Base-by-base conservation (phyloP, 2,329 filamentous ascomycete species). In the Alternaria arbusti region DNA sequence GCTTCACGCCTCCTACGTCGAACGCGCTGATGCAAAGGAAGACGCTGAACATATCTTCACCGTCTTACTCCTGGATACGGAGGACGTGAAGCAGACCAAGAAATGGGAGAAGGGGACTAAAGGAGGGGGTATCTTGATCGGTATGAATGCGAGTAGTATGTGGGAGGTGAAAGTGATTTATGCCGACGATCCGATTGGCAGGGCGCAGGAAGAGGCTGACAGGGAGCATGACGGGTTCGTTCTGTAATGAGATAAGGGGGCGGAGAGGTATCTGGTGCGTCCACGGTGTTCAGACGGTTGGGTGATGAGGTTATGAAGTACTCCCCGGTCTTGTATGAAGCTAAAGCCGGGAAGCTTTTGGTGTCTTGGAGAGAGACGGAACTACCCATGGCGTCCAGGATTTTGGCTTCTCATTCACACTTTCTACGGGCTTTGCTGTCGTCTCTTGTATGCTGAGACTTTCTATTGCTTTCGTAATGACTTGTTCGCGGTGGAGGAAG, bases 161-260 rank as follows among this genome's bases (percentile, higher is more conserved):
- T 74, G 71, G 71, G 69, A 71, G 60, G 69, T 71, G 7, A 67
- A 45, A 28, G 59, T 74, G 5, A 10, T 49, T 56, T 74, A 73
- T 63, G 66, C 70, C 32, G 66, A 68, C 45, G 57, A 72, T 63
- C 58, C 57, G 22, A 17, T 70, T 26, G 62, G 45, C 23, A 61
- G 58, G 54, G 70, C 67, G 4, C 64, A 50, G 63, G 64, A 68
- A 52, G 57, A 57, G 13, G 50, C 44, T 8, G 58, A 61, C 20
- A 57, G 44, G 28, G 47, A 47, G 10, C 60, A 49, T 3, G 51
- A 52, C 10, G 36, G 15, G 0, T 52, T 57, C 9, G 43, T 49
- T 8, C 60, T 52, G 56, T 52, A 60, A 52, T 32, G 51, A 4
- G 7, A 46, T 12, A 6, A 4, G 22, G 45, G 6, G 6, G 36